Percentiles rank a stretch among this genome's conserved stretches.
Conservation (phyloP, 106 monocot species). For the Apostasia ramifera region DNA sequence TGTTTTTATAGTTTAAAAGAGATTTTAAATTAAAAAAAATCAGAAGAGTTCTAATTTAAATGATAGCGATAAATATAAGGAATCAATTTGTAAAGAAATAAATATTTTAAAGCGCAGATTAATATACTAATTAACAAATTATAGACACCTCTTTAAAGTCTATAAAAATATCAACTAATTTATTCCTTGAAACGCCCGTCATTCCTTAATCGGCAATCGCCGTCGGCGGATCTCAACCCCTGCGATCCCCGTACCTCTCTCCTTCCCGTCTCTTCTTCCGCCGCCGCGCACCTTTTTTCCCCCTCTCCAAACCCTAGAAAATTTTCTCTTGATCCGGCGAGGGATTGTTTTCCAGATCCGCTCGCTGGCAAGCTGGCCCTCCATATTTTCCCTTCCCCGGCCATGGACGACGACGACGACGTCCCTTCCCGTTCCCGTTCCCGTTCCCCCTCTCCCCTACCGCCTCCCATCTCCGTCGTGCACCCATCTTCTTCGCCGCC, state of each 20-base stretch:
- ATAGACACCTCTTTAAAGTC: no score
- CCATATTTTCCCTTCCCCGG: neutral
- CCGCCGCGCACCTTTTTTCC: neutral
- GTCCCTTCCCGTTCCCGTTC: slow-evolving; percentile 7
- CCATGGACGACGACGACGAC: slow-evolving; percentile 17
- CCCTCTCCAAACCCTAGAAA: neutral
- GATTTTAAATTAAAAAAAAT: no score
- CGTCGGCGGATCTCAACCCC: slow-evolving; percentile 1
- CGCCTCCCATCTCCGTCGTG: neutral
- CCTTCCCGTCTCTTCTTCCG: neutral
- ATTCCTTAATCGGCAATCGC: neutral
- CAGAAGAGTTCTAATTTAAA: no score
- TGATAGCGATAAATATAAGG: no score
- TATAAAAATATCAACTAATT: no score
- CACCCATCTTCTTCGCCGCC: neutral
- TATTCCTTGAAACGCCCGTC: no score
- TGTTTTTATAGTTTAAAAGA: no score
- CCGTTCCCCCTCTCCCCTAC: slow-evolving; percentile 6
- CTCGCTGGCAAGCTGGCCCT: neutral
- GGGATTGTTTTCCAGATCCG: neutral
- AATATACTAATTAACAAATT: no score
- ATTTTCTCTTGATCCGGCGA: neutral
- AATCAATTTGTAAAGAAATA: no score
- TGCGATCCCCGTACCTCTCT: neutral
- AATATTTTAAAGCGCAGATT: no score